Base-by-base conservation (phyloP, 768 basidiomycete species). In the Amanita thiersii region DNA sequence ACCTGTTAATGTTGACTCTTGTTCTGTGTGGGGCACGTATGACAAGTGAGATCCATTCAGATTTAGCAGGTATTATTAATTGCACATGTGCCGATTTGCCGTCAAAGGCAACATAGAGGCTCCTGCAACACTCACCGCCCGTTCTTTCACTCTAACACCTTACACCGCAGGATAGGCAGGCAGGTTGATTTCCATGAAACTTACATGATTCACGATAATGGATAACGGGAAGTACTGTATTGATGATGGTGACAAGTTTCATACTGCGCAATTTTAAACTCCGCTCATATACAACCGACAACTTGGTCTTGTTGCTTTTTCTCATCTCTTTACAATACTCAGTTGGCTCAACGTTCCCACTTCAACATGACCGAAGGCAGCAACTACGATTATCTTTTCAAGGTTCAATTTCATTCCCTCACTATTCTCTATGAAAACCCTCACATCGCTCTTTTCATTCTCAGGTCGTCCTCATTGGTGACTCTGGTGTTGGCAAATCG, bases 401-500 rank as follows among this genome's bases (percentile, higher is more conserved):
- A 99, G 79, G 94, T 93, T 39, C 23, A 67, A n/a, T 17, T 12
- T 12, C 14, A 8, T 28, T 18, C 34, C 15, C 12, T 17, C 11
- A 25, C 33, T 25, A 23, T 12, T 40, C 35, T 12, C 28, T 11
- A 19, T 14, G 7, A 30, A 4, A 29, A 11, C 37, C 10, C 21
- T 23, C 26, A 37, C 37, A n/a, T 40, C 31, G 31, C 31, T 48
- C 17, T 19, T 42, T 24, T 43, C 24, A 39, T 40, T 44, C 39
- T 29, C 47, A 98, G 94, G 89, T 97, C 54, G 94, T 99, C 54
- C 79, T 99, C 51, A 97, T 98, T 69, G 94, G 94, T 59, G 94
- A 99, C 66, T 96, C 92, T 49, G 94, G 94, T 48, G 94, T 99
- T 58, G 94, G 94, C 62, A 99, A 99, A 77, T 94, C 91, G 93